Conservation (phyloP, 352 stramenopile genomes). For the Discostella stelligera region DNA sequence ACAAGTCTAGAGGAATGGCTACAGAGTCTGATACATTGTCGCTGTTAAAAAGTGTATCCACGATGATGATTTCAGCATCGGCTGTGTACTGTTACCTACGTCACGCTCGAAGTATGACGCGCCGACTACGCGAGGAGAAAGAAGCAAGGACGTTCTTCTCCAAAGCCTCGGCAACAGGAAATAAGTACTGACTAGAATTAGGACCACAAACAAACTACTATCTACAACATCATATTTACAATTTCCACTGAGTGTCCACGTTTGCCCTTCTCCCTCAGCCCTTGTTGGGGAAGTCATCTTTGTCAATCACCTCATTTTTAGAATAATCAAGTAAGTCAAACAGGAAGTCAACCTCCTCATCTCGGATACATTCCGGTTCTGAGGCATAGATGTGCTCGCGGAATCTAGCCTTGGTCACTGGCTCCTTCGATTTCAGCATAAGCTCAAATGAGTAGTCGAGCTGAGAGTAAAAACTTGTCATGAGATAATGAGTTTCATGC, state of each 20-base stretch:
- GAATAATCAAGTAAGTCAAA: constrained; percentile 78
- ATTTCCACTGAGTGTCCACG: background rate
- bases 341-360: constrained; percentile 75
- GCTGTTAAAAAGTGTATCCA: constrained; percentile 9
- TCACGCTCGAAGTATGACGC: constrained; percentile 19
- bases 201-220: background rate
- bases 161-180: constrained; percentile 61
- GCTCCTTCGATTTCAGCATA: constrained; percentile 45
- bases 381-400: constrained; percentile 43
- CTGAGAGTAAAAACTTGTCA: constrained; percentile 32
- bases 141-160: constrained; percentile 69
- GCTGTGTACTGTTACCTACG: constrained; percentile 41
- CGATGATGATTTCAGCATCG: constrained; percentile 15
- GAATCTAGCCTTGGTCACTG: constrained; percentile 63
- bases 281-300: constrained; percentile 58
- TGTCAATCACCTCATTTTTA: constrained; percentile 60
- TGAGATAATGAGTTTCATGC: background rate
- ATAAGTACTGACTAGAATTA: constrained; percentile 55
- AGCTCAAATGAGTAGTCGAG: constrained; percentile 54
- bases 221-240: background rate
- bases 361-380: constrained; percentile 46
- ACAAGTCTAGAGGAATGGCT: background rate
- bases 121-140: constrained; percentile 46
- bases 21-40: constrained; percentile 1
- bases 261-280: background rate